Percentiles rank a stretch among this genome's conserved stretches.
Conservation (phyloP, 2,329 filamentous ascomycete genomes). For the Neodidymelliopsis sp. region DNA sequence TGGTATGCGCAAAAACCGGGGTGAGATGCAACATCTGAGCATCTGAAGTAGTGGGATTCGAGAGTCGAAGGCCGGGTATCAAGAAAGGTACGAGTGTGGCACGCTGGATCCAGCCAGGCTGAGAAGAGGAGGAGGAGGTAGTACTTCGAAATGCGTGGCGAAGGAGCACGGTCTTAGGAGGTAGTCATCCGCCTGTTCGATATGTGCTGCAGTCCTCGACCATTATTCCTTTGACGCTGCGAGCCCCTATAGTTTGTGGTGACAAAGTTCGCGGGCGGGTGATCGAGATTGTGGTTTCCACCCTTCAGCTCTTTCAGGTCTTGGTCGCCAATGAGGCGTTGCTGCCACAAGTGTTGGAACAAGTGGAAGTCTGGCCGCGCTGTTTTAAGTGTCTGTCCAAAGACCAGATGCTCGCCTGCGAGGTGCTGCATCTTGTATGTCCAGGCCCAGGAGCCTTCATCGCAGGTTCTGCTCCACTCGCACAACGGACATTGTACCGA, state of each 20-base stretch:
- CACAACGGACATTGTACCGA: conserved; percentile 44
- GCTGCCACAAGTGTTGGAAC: conserved; percentile 41
- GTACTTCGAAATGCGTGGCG: too few relatives aligned
- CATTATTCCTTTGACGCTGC: too few relatives aligned
- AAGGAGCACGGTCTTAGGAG: neutral
- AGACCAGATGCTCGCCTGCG: conserved; percentile 30
- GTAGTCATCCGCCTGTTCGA: neutral
- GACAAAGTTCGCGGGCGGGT: conserved; percentile 29
- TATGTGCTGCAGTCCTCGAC: conserved; percentile 3
- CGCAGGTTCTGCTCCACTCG: conserved; percentile 28
- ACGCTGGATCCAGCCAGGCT: too few relatives aligned
- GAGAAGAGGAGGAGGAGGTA: too few relatives aligned
- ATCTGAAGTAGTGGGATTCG: too few relatives aligned
- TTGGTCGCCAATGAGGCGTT: conserved; percentile 39
- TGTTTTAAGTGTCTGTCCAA: conserved; percentile 33
- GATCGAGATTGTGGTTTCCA: conserved; percentile 36
- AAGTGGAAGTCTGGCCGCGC: conserved; percentile 40
- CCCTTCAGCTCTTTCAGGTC: conserved; percentile 45
- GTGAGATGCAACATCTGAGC: too few relatives aligned
- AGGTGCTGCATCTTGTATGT: conserved; percentile 39
- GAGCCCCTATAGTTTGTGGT: too few relatives aligned
- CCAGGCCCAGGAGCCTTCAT: conserved; percentile 30
- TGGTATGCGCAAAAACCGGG: too few relatives aligned
- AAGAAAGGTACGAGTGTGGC: too few relatives aligned
- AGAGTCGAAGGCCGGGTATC: too few relatives aligned